Evolutionary conservation across 108 stramenopile species (phyloP).

Genomic region (Cyclotella choctawhatcheeana): DNA sequence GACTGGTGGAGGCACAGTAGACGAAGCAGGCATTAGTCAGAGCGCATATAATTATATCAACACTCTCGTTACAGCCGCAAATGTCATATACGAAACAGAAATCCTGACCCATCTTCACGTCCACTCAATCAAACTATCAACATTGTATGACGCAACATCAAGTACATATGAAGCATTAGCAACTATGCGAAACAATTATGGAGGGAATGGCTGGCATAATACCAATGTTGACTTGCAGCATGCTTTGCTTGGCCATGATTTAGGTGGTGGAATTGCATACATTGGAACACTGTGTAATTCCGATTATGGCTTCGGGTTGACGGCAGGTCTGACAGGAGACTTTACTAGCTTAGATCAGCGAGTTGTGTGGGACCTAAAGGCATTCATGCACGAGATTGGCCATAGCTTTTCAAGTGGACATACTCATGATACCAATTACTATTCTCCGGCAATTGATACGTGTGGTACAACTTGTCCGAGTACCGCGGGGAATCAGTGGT

Average conservation of each 20-base stretch:
- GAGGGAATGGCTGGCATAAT: neutral
- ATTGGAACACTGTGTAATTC: neutral
- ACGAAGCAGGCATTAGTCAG: too few species aligned
- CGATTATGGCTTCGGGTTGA: neutral
- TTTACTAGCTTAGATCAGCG: neutral
- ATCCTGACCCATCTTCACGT: slow-evolving; percentile 33
- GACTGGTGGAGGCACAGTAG: neutral
- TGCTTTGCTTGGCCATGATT: neutral
- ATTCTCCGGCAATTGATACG: slow-evolving; percentile 14
- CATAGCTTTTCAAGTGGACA: slow-evolving; percentile 26
- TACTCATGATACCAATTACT: slow-evolving; percentile 7
- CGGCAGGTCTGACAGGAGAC: neutral
- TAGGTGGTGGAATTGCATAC: neutral
- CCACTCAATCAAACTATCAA: neutral
- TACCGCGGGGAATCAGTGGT: neutral
- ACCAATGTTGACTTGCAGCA: slow-evolving; percentile 23
- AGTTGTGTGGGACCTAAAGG: neutral
- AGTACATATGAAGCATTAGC: slow-evolving; percentile 2
- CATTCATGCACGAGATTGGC: neutral
- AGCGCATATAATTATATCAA: slow-evolving; percentile 26
- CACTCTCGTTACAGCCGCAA: slow-evolving; percentile 22
- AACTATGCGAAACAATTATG: slow-evolving; percentile 11
- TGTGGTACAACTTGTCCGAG: neutral
- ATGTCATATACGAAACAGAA: slow-evolving; percentile 27
- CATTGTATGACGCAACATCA: slow-evolving; percentile 7